Evolutionary conservation across 768 basidiomycete species (phyloP), one percentile per base, ranked within the genome.

Genomic region (Lentinula sp.): DNA sequence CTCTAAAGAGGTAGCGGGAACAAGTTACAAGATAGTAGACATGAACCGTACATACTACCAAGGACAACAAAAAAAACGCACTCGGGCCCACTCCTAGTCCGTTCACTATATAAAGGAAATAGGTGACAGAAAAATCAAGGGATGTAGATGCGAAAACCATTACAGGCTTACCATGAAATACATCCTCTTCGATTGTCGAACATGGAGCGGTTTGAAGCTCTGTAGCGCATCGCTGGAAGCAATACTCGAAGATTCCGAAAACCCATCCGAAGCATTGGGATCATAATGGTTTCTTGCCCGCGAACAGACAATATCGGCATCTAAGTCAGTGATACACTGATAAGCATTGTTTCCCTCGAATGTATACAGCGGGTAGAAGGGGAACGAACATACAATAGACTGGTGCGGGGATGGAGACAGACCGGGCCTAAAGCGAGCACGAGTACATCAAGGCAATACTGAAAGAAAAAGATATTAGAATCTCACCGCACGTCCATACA

Each of bases 381-480:
- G 8, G 36, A 37, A 18, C 13, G 28, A 37, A 64, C 86, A 66
- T 66, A 92, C 91, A 93, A 63, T 93, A 93, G 0, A 93, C 90
- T 0, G 91, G 91, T 0, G 91, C 91, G 0, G 91, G 91, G 48
- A 93, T 93, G 0, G 91, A 93, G 0, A 94, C 91, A 0, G 90
- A 90, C 6, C 92, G 86, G 0, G 92, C 93, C 52, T 54, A n/a
- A 18, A 16, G 16, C n/a, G 4, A 7, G 28, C 20, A 15, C 2
- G 9, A n/a, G 15, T 28, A 28, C 28, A 15, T 13, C 2, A 35
- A 10, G 0, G 4, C 3, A 13, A 16, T 39, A 18, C 4, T 15
- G 15, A 33, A 33, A 9, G 10, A 12, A 35, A 36, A 9, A 23
- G 12, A 20, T 4, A 54, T 13, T 20, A 35, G 20, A 39, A 2